Base-by-base conservation (phyloP, 176 grass and related monocot genomes). In the Triticum urartu region DNA sequence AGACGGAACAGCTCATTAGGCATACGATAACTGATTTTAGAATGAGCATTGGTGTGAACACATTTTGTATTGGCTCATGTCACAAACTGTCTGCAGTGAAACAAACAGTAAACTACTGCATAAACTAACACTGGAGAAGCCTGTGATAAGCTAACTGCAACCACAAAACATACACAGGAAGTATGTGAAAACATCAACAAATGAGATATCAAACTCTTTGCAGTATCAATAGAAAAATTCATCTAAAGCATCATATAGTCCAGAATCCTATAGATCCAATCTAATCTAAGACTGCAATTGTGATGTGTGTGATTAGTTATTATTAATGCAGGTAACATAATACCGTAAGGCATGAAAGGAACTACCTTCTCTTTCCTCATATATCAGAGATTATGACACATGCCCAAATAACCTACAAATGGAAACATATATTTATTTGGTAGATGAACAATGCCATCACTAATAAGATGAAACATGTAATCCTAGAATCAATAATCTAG, bases 401-500 rank as follows among this genome's bases (percentile, higher is more conserved):
- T 79, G 89, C 87, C 95, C 89, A 95, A 89, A 90, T 95, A 83
- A 93, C 95, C 95, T 98, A 98, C 95, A 98, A 98, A 95, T 91
- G 87, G 88, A 89, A 95, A 98, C 89, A 93, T 86, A 94, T 85
- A 95, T 98, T 98, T 88, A 98, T 93, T 95, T 95, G 93, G 93
- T 88, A 87, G 87, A 90, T 92, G 95, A 95, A 90, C 89, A 92
- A 64, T 91, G 93, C 73, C 95, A 98, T 90, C 91, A 76, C 93
- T 93, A 84, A 89, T 92, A 92, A 91, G 77, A 80, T 85, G 84
- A 89, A 90, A 83, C 84, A 90, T 90, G 94, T 86, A 92, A 95
- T 88, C 93, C 95, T 90, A 89, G 45, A 93, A 89, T 93, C 87
- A 86, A 81, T 78, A 84, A 72, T 90, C 64, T 17, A 59, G 56